These are phyloP conservation scores for Raphanus hybrid DNA, from an alignment of 441 rosid species.

Conservation along the genomic window DNA sequence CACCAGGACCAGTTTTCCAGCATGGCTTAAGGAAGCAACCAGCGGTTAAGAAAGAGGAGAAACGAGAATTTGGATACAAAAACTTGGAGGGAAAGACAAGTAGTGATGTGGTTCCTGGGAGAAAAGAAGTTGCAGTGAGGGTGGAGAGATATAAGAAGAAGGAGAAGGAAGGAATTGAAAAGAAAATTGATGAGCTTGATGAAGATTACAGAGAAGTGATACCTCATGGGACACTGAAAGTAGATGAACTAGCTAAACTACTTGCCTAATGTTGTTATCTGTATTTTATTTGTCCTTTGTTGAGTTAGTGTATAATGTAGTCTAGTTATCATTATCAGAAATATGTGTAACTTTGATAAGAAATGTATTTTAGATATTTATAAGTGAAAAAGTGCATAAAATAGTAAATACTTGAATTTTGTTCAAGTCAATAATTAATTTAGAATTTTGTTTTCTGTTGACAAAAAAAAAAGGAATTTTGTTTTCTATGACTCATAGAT, in stretches of 20 bases:
- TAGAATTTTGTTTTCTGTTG: not conserved
- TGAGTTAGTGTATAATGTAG: not conserved
- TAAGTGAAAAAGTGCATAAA: not conserved
- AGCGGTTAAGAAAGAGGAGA: not conserved
- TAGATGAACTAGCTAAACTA: conserved; percentile 89
- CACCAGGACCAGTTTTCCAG: not conserved
- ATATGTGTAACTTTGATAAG: not conserved
- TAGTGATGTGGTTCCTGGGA: conserved; percentile 1
- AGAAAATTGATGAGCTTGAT: conserved; percentile 30
- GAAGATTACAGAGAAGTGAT: conserved; percentile 43
- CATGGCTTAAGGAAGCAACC: not conserved
- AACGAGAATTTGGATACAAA: conserved; percentile 1
- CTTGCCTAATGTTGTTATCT: conserved; percentile 48
- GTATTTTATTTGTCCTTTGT: not conserved
- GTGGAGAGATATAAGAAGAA: conserved; percentile 16
- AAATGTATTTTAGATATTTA: not conserved
- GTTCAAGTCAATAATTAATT: not conserved
- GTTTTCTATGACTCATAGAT: not conserved
- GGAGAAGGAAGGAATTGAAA: conserved; percentile 34
- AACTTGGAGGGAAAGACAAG: conserved; percentile 13
- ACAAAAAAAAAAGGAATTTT: not conserved
- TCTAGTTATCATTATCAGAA: conserved; percentile 10
- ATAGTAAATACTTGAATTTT: not conserved
- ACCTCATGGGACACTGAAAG: conserved; percentile 58
- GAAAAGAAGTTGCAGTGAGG: conserved; percentile 29